These are phyloP conservation scores for Chlamydomonas urium DNA, from an alignment of 139 green algal genomes.

Conservation along the genomic window DNA sequence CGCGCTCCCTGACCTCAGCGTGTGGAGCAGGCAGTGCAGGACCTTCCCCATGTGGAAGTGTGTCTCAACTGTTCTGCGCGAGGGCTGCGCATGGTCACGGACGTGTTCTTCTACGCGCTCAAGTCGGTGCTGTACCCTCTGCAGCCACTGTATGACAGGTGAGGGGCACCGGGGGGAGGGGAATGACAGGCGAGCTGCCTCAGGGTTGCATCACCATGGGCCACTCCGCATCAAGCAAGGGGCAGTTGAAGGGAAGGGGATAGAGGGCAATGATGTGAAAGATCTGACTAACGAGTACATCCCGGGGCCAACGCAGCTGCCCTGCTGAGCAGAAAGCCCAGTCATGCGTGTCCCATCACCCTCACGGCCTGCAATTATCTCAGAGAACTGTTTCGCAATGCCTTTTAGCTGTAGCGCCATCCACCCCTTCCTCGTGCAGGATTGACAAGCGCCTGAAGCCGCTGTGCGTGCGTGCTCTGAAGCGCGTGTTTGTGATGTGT, in stretches of 20 bases:
- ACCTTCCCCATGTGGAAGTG: slow-evolving; percentile 72
- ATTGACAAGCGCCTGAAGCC: slow-evolving; percentile 53
- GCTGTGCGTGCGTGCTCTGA: slow-evolving; percentile 67
- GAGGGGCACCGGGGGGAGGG: too few species aligned
- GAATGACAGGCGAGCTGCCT: too few species aligned
- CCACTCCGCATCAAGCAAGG: too few species aligned
- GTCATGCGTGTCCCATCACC: too few species aligned
- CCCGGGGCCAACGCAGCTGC: neutral
- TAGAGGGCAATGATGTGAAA: neutral
- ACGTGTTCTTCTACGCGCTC: slow-evolving; percentile 76
- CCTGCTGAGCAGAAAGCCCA: too few species aligned
- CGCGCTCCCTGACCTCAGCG: too few species aligned
- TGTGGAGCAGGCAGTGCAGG: slow-evolving; percentile 60
- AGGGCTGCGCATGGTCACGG: slow-evolving; percentile 54
- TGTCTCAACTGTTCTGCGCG: slow-evolving; percentile 84
- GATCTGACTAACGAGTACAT: neutral
- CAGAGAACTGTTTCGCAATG: too few species aligned
- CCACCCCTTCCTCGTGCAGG: too few species aligned
- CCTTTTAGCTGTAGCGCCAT: too few species aligned
- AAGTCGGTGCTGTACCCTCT: slow-evolving; percentile 86
- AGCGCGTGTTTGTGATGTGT: slow-evolving; percentile 83
- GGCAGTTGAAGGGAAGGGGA: too few species aligned
- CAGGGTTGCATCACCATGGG: too few species aligned
- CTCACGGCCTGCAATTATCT: too few species aligned
- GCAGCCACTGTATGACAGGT: slow-evolving; percentile 79